Percentiles rank a stretch among this genome's conserved stretches.
Evolutionary conservation across 495 filamentous ascomycete genomes (phyloP).

Genomic region (Sporormia fimetaria): DNA sequence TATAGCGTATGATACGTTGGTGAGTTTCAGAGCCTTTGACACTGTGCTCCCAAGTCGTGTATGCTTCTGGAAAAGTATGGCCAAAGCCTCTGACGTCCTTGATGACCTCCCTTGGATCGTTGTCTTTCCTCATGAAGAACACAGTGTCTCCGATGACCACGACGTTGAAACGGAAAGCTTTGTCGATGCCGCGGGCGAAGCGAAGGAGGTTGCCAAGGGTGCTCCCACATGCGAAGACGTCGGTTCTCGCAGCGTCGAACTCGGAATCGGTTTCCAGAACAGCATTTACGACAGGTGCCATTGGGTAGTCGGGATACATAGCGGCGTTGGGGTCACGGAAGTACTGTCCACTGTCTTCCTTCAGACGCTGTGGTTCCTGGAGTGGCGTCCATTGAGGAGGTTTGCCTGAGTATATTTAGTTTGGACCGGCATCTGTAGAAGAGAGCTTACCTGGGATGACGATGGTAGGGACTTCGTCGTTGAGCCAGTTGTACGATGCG

Average conservation of each 20-base stretch:
- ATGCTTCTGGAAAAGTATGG: slow-evolving; percentile 52
- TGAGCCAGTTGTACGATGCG: slow-evolving; percentile 47
- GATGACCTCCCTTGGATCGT: slow-evolving; percentile 43
- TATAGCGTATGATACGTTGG: slow-evolving; percentile 50
- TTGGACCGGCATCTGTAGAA: neutral
- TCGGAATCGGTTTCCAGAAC: slow-evolving; percentile 32
- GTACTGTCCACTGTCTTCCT: slow-evolving; percentile 42
- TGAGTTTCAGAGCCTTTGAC: slow-evolving; percentile 46
- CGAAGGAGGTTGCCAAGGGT: slow-evolving; percentile 48
- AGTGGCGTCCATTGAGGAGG: slow-evolving; percentile 51
- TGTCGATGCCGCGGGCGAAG: slow-evolving; percentile 39
- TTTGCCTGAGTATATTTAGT: slow-evolving; percentile 34
- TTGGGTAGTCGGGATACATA: slow-evolving; percentile 42
- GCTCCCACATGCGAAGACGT: slow-evolving; percentile 52
- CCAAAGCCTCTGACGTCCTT: slow-evolving; percentile 46
- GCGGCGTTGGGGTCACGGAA: slow-evolving; percentile 55
- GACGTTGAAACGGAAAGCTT: slow-evolving; percentile 47
- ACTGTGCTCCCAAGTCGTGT: slow-evolving; percentile 46
- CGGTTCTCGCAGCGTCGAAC: slow-evolving; percentile 35
- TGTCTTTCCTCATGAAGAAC: slow-evolving; percentile 51
- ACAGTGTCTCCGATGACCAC: slow-evolving; percentile 50
- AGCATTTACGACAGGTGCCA: slow-evolving; percentile 47
- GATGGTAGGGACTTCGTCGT: slow-evolving; percentile 34
- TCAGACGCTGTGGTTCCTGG: slow-evolving; percentile 30
- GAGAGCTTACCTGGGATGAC: slow-evolving; percentile 41